phyloP scores from a whole-genome alignment of 768 basidiomycete species.

The Russula sp. region DNA sequence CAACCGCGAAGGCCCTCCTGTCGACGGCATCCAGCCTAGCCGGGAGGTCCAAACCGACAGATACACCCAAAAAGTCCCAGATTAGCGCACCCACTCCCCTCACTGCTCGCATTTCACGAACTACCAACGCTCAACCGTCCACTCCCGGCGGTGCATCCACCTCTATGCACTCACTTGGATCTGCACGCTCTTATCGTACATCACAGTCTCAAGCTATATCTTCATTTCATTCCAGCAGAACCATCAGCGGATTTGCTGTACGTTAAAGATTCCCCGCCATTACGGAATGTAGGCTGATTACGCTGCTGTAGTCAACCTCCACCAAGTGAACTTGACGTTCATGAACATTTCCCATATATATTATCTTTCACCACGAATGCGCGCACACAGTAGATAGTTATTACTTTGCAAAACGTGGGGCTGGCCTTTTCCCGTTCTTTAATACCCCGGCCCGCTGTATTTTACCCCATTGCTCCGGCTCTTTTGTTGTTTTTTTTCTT shows the following conservation, averaged over 20 bases:
- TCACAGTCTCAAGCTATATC: conserved; percentile 66
- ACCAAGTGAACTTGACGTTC: conserved; percentile 25
- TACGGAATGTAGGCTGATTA: conserved; percentile 25
- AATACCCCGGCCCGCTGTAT: conserved; percentile 41
- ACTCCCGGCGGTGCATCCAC: conserved; percentile 48
- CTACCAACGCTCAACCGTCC: conserved; percentile 45
- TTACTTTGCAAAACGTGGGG: conserved; percentile 17
- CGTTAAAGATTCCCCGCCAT: conserved; percentile 13
- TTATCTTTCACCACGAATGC: conserved; percentile 13
- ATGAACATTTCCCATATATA: conserved; percentile 18
- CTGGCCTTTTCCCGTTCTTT: conserved; percentile 15
- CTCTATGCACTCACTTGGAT: conserved; percentile 48
- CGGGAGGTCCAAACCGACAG: conserved; percentile 50
- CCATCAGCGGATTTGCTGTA: conserved; percentile 64
- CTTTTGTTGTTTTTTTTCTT: conserved; percentile 35
- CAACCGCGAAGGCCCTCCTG: conserved; percentile 48
- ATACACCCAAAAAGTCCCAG: conserved; percentile 83
- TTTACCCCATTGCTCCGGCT: conserved; percentile 34
- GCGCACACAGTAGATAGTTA: conserved; percentile 20
- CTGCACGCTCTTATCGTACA: conserved; percentile 59
- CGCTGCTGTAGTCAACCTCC: conserved; percentile 18
- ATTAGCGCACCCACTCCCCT: conserved; percentile 87
- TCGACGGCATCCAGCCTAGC: conserved; percentile 53
- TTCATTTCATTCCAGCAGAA: conserved; percentile 70
- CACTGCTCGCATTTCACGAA: conserved; percentile 67